phyloP scores from a whole-genome alignment of 495 filamentous ascomycete genomes.

The Achaetomiella virescens region DNA sequence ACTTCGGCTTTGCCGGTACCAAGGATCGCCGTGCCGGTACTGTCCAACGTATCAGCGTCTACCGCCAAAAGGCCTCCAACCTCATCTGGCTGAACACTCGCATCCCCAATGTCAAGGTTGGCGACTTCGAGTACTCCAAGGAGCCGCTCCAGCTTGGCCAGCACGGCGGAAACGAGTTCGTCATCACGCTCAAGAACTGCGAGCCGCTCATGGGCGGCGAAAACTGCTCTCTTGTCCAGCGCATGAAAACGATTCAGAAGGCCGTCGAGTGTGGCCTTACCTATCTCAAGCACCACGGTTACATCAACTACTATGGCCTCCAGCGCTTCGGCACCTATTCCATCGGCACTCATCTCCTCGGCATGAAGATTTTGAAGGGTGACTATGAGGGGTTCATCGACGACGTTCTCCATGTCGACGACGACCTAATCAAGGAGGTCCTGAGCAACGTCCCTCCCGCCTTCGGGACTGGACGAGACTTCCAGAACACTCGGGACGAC shows the following conservation, averaged over 20 bases:
- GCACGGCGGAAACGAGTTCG: constrained; percentile 81
- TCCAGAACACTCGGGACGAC: constrained; percentile 53
- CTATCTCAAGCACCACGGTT: constrained; percentile 61
- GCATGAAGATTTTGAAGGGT: constrained; percentile 72
- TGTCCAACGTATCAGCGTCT: constrained; percentile 72
- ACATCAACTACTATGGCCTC: constrained; percentile 94
- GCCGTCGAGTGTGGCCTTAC: constrained; percentile 39
- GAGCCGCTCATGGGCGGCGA: constrained; percentile 49
- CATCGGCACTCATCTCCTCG: constrained; percentile 73
- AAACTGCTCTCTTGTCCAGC: constrained; percentile 31
- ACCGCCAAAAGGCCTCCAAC: constrained; percentile 55
- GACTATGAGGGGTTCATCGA: constrained; percentile 75
- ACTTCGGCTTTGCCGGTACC: constrained; percentile 83
- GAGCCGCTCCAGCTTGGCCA: constrained; percentile 74
- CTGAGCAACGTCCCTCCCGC: constrained; percentile 7
- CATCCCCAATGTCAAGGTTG: constrained; percentile 58
- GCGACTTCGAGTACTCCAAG: constrained; percentile 69
- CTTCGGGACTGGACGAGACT: not conserved
- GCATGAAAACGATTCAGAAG: constrained; percentile 30
- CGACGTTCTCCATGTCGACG: constrained; percentile 57
- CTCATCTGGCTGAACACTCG: constrained; percentile 56
- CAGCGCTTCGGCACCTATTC: constrained; percentile 87
- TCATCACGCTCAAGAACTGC: constrained; percentile 81
- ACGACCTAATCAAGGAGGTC: constrained; percentile 21
- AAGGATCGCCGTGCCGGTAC: constrained; percentile 91